Percentiles rank a stretch among this genome's conserved stretches.
These are phyloP conservation scores for Taphrina sp. DNA, from an alignment of 1,139 yeast genomes.

Conservation along the genomic window DNA sequence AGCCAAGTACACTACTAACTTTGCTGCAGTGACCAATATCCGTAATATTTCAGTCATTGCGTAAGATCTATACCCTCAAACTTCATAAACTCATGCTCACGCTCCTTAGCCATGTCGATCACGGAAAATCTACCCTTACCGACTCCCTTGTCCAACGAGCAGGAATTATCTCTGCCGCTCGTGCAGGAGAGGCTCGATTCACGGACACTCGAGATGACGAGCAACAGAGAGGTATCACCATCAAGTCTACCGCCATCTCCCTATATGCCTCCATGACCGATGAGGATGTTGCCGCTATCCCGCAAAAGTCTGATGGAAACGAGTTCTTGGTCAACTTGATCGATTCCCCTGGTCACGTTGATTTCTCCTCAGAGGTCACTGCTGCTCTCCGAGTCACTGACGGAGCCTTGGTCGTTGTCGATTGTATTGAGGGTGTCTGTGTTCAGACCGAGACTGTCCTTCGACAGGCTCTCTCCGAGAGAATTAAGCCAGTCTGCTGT, in stretches of 20 bases:
- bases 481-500: constrained; percentile 97
- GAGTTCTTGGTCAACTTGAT: constrained; percentile 96
- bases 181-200: constrained; percentile 99
- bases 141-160: constrained; percentile 98
- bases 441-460: constrained; percentile 99
- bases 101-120: constrained; percentile 89
- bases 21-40: constrained; percentile 79
- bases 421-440: constrained; percentile 99
- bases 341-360: constrained; percentile 99
- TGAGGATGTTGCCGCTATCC: constrained; percentile 90
- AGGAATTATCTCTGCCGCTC: constrained; percentile 99
- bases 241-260: constrained; percentile 98
- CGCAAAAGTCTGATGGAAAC: constrained; percentile 92
- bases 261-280: constrained; percentile 86
- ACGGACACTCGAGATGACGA: constrained; percentile 99
- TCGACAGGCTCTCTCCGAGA: constrained; percentile 99
- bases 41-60: constrained; percentile 99
- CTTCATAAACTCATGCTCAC: no score
- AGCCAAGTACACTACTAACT: background rate
- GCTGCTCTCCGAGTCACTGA: constrained; percentile 99
- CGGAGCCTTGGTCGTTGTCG: constrained; percentile 99
- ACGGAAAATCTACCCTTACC: constrained; percentile 99
- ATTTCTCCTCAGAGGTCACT: constrained; percentile 99
- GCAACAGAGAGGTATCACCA: constrained; percentile 99
- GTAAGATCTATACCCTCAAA: no score